Percentiles rank a stretch among this genome's conserved stretches.
Evolutionary conservation across 2,329 filamentous ascomycete genomes (phyloP).

Genomic region (Fusarium sp.): DNA sequence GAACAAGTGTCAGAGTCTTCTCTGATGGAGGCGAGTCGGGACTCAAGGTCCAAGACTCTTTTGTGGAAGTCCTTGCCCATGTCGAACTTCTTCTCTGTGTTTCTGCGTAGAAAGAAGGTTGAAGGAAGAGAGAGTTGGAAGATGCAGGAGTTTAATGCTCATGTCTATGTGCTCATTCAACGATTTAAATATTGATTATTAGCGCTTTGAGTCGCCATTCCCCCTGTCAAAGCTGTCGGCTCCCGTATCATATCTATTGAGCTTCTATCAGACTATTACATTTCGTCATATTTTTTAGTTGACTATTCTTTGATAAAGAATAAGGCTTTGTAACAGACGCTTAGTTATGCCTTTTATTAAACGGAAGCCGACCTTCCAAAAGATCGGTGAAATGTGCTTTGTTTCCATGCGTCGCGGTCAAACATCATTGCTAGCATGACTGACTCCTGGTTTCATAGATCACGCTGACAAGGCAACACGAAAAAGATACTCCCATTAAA

Average conservation of each 20-base stretch:
- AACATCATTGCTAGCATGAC: neutral
- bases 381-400: neutral
- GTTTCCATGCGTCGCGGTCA: neutral
- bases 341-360: neutral
- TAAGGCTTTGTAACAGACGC: neutral
- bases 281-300: neutral
- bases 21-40: neutral
- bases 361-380: neutral
- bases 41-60: neutral
- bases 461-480: fast-evolving
- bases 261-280: neutral
- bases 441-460: no score
- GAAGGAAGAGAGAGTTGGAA: neutral
- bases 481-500: fast-evolving
- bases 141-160: neutral
- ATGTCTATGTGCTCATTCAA: neutral
- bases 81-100: neutral
- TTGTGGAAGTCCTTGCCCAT: neutral
- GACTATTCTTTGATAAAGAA: neutral
- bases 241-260: neutral
- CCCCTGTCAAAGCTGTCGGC: neutral
- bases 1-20: neutral
- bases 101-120: neutral
- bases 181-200: neutral
- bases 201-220: neutral